Conservation (phyloP, 2,329 filamentous ascomycete species). For the Fusarium domesticum region DNA sequence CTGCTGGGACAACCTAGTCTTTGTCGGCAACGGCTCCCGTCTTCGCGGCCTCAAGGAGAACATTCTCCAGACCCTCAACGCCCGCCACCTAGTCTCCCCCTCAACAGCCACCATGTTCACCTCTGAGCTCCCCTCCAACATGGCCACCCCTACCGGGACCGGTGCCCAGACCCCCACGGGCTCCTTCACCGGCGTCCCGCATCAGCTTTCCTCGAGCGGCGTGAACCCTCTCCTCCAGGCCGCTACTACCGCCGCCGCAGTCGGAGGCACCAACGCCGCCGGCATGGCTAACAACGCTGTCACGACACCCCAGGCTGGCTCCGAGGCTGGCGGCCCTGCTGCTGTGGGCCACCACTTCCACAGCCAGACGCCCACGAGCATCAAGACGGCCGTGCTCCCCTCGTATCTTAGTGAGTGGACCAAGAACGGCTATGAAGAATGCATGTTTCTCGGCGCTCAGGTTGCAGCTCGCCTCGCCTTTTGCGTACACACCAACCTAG, state of each 20-base stretch:
- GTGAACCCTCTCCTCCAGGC: slow-evolving; percentile 92
- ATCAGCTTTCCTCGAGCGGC: slow-evolving; percentile 54
- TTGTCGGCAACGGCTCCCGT: slow-evolving; percentile 81
- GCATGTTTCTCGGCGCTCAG: slow-evolving; percentile 82
- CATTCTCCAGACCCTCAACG: slow-evolving; percentile 72
- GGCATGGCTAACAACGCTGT: slow-evolving; percentile 34
- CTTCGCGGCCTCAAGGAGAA: slow-evolving; percentile 82
- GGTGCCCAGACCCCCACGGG: slow-evolving; percentile 85
- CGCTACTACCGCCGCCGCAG: slow-evolving; percentile 69
- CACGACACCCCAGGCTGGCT: slow-evolving; percentile 42
- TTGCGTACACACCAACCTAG: slow-evolving; percentile 55
- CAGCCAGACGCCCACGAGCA: slow-evolving; percentile 74
- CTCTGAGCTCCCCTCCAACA: slow-evolving; percentile 89
- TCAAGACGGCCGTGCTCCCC: slow-evolving; percentile 74
- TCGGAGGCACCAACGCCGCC: slow-evolving; percentile 41
- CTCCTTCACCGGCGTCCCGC: slow-evolving; percentile 52
- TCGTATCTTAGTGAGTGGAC: slow-evolving; percentile 92
- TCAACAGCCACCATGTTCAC: slow-evolving; percentile 95
- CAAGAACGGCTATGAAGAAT: slow-evolving; percentile 74
- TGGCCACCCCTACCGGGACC: slow-evolving; percentile 86
- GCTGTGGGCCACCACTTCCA: slow-evolving; percentile 51
- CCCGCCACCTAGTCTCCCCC: slow-evolving; percentile 86
- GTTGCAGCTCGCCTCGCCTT: slow-evolving; percentile 68
- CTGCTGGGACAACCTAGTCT: slow-evolving; percentile 88
- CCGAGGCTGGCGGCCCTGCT: slow-evolving; percentile 36